phyloP scores from a whole-genome alignment of 371 early-diverging fungal species.

The Syncephalis plumigaleata region DNA sequence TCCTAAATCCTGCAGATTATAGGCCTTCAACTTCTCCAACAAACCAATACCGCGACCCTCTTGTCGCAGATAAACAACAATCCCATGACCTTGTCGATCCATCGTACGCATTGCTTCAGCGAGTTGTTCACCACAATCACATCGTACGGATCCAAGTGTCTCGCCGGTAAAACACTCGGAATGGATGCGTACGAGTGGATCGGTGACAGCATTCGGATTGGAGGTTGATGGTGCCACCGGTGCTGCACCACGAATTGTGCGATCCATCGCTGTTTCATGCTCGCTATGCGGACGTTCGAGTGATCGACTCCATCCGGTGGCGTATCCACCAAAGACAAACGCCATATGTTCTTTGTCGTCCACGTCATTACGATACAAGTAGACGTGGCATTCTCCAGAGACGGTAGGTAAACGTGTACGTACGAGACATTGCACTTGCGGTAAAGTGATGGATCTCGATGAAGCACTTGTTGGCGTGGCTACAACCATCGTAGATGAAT shows the following conservation, averaged over 20 bases:
- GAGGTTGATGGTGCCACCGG: slow-evolving; percentile 9
- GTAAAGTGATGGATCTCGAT: too few species aligned
- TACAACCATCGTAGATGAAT: too few species aligned
- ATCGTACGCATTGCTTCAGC: slow-evolving; percentile 84
- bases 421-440: slow-evolving; percentile 39
- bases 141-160: slow-evolving; percentile 75
- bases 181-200: slow-evolving; percentile 78
- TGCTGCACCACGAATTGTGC: slow-evolving; percentile 62
- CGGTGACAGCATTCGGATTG: not conserved
- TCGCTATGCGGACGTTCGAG: slow-evolving; percentile 35
- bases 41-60: slow-evolving; percentile 94
- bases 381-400: slow-evolving; percentile 62
- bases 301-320: slow-evolving; percentile 39
- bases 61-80: slow-evolving; percentile 86
- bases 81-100: slow-evolving; percentile 61
- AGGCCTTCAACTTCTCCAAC: slow-evolving; percentile 84
- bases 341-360: slow-evolving; percentile 88
- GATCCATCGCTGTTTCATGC: slow-evolving; percentile 60
- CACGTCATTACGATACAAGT: slow-evolving; percentile 66
- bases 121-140: slow-evolving; percentile 93
- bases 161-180: slow-evolving; percentile 96
- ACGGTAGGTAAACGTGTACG: slow-evolving; percentile 76
- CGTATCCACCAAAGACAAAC: slow-evolving; percentile 64
- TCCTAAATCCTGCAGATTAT: slow-evolving; percentile 90
- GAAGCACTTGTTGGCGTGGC: too few species aligned